Base-by-base conservation (phyloP, 352 stramenopile species). In the Phytophthora quininea region DNA sequence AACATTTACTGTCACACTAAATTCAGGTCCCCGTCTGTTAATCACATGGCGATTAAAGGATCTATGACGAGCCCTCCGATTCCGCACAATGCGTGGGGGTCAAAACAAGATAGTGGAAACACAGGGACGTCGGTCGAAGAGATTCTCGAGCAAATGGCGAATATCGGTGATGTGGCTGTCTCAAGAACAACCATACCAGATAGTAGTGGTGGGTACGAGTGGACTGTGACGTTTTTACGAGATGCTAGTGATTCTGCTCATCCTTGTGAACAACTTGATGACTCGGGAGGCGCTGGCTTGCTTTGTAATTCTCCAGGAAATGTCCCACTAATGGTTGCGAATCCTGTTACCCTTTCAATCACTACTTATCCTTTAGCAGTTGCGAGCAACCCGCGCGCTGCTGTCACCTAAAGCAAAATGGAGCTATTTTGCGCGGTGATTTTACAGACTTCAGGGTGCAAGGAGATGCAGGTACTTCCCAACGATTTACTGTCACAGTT, bases 91-190 rank as follows among this genome's bases (percentile, higher is more conserved):
- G 97, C 95, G 1, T 88, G 86, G 69, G 91, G 90, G 10, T 95
- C 81, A 1, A 89, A 82, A 14, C 75, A 73, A 12, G 83, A 98
- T 29, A 98, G 92, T 60, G 89, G 91, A 4, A 88, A 91, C 19
- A 91, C 93, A n/a, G 96, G 95, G 0, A 97, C 90, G 3, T 98
- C 92, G 4, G 56, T 99, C 6, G 92, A 99, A 76, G 96, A 99
- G 69, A 98, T 98, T 45, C 80, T 99, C 2, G 93, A 99, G 67
- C 69, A 51, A 3, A 97, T 99, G 82, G 33, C 71, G 3, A 99
- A 98, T 67, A 65, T 99, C 40, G 97, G 97, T 3, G 94, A 98
- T 64, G 92, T 99, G 1, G 69, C 71, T 10, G 96, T 99, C 3
- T 92, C 86, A 7, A 77, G 96, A 60, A 93, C 85, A 54, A 62